These are phyloP conservation scores for Cercophora newfieldiana DNA, from an alignment of 495 filamentous ascomycete genomes.

Conservation along the genomic window DNA sequence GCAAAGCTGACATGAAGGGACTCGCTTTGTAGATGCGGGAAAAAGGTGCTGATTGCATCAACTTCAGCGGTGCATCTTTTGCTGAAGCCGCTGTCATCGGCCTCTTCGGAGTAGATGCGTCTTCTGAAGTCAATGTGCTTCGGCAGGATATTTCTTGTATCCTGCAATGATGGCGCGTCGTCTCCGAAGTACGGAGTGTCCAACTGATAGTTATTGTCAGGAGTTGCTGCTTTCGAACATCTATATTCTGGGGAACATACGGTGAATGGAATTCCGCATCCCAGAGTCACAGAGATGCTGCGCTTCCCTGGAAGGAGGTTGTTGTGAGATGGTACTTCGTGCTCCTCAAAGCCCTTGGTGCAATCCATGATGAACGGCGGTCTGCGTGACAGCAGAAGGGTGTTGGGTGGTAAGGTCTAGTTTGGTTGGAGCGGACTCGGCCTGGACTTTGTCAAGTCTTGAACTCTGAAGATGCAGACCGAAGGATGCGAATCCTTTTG, in stretches of 20 bases:
- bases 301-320: neutral
- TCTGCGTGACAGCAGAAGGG: too few relatives aligned
- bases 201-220: neutral
- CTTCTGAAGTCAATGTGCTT: slow-evolving; percentile 2
- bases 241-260: too few relatives aligned
- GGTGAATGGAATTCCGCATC: neutral
- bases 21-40: slow-evolving; percentile 16
- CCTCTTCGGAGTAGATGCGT: neutral
- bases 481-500: too few relatives aligned
- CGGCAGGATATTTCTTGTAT: neutral
- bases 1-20: slow-evolving; percentile 15
- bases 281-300: too few relatives aligned
- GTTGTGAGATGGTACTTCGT: neutral
- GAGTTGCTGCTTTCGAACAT: neutral
- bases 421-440: too few relatives aligned
- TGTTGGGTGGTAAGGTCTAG: too few relatives aligned
- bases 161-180: neutral
- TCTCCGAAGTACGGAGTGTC: neutral
- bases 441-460: too few relatives aligned
- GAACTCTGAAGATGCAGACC: too few relatives aligned
- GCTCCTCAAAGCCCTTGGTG: neutral
- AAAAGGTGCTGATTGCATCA: slow-evolving; percentile 22
- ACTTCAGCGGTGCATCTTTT: slow-evolving; percentile 19
- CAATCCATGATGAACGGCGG: too few relatives aligned
- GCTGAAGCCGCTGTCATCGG: slow-evolving; percentile 10